These are phyloP conservation scores for Coffea humblotiana DNA, from an alignment of 305 asterid species.

Conservation along the genomic window DNA sequence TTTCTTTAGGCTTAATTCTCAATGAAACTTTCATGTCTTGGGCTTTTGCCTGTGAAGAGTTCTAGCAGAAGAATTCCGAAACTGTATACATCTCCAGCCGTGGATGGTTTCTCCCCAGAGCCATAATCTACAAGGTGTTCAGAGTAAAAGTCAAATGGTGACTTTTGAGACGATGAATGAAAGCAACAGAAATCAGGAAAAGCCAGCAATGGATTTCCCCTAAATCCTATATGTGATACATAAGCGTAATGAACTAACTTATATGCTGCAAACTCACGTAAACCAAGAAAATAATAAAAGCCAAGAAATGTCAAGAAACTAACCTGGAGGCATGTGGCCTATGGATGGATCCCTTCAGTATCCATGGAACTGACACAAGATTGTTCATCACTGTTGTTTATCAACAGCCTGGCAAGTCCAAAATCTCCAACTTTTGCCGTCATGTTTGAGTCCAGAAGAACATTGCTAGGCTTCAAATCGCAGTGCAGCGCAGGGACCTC, in stretches of 20 bases:
- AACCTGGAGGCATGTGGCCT: constrained; percentile 80
- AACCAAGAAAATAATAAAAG: background rate
- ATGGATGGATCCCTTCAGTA: constrained; percentile 68
- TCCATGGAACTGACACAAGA: constrained; percentile 40
- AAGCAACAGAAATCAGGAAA: background rate
- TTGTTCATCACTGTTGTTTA: constrained; percentile 23
- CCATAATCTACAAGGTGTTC: constrained; percentile 49
- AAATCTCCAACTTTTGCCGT: constrained; percentile 65
- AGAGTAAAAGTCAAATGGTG: background rate
- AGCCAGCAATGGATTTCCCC: background rate
- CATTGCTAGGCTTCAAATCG: constrained; percentile 63
- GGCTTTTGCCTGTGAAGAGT: constrained; percentile 56
- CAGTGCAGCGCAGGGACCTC: constrained; percentile 54
- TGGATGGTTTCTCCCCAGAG: constrained; percentile 43
- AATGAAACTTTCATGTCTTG: constrained; percentile 40
- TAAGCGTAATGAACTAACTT: background rate
- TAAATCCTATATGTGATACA: background rate
- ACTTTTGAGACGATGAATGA: background rate
- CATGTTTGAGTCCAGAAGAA: constrained; percentile 52
- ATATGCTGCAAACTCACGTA: background rate
- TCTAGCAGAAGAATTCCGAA: constrained; percentile 58
- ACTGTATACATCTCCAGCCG: constrained; percentile 64
- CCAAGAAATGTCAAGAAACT: background rate
- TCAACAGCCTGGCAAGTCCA: constrained; percentile 55
- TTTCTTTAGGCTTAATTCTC: constrained; percentile 43